phyloP scores from a whole-genome alignment of 2,329 filamentous ascomycete genomes.

The Exophiala spinifera region DNA sequence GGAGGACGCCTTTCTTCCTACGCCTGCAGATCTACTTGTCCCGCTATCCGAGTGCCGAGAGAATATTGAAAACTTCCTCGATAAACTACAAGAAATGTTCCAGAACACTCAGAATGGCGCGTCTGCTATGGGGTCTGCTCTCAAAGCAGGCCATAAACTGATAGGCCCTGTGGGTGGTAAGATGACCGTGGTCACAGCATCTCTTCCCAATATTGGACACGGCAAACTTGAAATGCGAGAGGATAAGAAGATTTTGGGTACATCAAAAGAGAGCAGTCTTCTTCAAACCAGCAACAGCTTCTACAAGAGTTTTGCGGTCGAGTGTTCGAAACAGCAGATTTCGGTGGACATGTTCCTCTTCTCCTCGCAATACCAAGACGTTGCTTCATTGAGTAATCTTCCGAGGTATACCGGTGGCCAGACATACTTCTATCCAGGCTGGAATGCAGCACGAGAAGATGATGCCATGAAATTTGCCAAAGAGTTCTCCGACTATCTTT shows the following conservation, averaged over 20 bases:
- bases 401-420: slow-evolving; percentile 95
- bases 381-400: slow-evolving; percentile 91
- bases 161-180: slow-evolving; percentile 94
- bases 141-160: slow-evolving; percentile 90
- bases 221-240: slow-evolving; percentile 91
- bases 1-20: slow-evolving; percentile 93
- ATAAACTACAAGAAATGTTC: slow-evolving; percentile 94
- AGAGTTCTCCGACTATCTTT: slow-evolving; percentile 96
- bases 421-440: slow-evolving; percentile 97
- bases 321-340: slow-evolving; percentile 98
- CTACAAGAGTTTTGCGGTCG: slow-evolving; percentile 98
- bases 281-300: slow-evolving; percentile 93
- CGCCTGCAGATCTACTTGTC: slow-evolving; percentile 86
- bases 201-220: slow-evolving; percentile 82
- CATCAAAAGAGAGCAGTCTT: slow-evolving; percentile 81
- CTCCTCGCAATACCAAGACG: slow-evolving; percentile 93
- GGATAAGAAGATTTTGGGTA: slow-evolving; percentile 93
- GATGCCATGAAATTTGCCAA: slow-evolving; percentile 97
- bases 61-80: slow-evolving; percentile 87
- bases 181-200: slow-evolving; percentile 85
- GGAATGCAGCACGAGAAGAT: slow-evolving; percentile 89
- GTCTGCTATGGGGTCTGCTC: slow-evolving; percentile 92
- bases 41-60: slow-evolving; percentile 83
- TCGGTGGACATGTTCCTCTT: slow-evolving; percentile 99
- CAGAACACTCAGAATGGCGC: slow-evolving; percentile 84